These are phyloP conservation scores for Sedum album DNA, from an alignment of 164 flowering plant genomes.

Conservation along the genomic window DNA sequence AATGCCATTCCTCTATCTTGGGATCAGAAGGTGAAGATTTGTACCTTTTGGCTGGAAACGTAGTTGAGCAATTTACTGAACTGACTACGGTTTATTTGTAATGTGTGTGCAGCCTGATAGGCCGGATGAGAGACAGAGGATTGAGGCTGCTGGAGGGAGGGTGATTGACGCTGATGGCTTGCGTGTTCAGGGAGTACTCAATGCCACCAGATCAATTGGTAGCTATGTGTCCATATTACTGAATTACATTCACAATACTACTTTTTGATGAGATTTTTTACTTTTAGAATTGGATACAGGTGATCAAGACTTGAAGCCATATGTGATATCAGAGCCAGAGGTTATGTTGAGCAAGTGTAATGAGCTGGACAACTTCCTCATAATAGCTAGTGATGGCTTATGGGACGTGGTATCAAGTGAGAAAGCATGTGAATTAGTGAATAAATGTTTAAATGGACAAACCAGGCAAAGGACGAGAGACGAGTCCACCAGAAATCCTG, in stretches of 20 bases:
- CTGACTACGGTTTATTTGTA: background rate
- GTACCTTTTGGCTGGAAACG: too few species aligned
- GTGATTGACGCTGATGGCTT: background rate
- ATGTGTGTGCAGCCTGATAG: conserved; percentile 22
- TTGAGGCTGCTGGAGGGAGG: conserved; percentile 15
- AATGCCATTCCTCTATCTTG: conserved; percentile 23
- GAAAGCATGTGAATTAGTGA: conserved; percentile 31
- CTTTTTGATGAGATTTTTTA: too few species aligned
- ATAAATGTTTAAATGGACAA: conserved; percentile 16
- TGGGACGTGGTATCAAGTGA: conserved; percentile 30
- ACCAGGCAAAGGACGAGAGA: conserved; percentile 9
- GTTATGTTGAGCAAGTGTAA: conserved; percentile 25
- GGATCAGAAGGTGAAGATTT: conserved; percentile 24
- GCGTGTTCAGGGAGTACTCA: conserved; percentile 25
- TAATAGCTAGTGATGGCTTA: background rate
- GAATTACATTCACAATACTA: too few species aligned
- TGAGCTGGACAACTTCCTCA: conserved; percentile 18
- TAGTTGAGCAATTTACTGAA: background rate
- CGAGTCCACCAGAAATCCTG: conserved; percentile 15
- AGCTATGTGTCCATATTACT: background rate
- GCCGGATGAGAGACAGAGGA: conserved; percentile 26
- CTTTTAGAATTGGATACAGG: conserved; percentile 22
- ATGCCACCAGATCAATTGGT: conserved; percentile 30
- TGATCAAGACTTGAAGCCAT: conserved; percentile 34
- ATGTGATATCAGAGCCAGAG: conserved; percentile 39